Base-by-base conservation (phyloP, 768 basidiomycete species). In the Suillus brevipes region DNA sequence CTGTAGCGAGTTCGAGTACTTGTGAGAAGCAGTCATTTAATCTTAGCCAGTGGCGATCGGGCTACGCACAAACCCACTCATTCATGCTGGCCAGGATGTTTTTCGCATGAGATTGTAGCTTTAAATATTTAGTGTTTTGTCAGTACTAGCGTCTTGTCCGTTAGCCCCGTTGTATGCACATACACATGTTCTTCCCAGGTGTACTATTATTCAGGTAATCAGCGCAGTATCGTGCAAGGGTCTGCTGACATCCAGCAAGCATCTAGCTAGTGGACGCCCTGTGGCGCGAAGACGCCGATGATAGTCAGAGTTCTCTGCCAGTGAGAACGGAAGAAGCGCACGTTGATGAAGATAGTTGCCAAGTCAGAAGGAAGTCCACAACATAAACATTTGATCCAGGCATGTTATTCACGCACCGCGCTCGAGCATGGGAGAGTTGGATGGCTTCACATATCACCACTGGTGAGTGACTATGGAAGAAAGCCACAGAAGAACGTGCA, bases 31-130 rank as follows among this genome's bases (percentile, higher is more conserved):
- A 18, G 25, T 59, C 16, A 9, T 77, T 77, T 34, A 63, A 78
- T 62, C 66, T 79, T 25, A 68, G 69, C 1, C 62, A 52, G 12
- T 85, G 78, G 78, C 66, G 72, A 52, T 53, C 62, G 0, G 78
- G 79, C 13, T 83, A 79, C 62, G 64, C 58, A 10, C 64, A 65
- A 0, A 71, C 73, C 2, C 80, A 82, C 64, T 34, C 38, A 0
- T 71, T 70, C 3, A 66, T 82, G 67, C 38, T 10, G 28, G 61
- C 56, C 55, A 76, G 76, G 37, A 76, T 77, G 75, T 75, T 75
- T 66, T 78, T 77, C 57, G 58, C 58, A 28, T 59, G 14, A 25
- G 5, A 23, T 28, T 58, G 58, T 42, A 20, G 9, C 18, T 13
- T 53, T 53, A 31, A 28, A 28, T 4, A 18, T 16, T 31, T 14